Evolutionary conservation across 257 asterid species (phyloP), one percentile per base, ranked within the genome.

Genomic region (Lantana camara): DNA sequence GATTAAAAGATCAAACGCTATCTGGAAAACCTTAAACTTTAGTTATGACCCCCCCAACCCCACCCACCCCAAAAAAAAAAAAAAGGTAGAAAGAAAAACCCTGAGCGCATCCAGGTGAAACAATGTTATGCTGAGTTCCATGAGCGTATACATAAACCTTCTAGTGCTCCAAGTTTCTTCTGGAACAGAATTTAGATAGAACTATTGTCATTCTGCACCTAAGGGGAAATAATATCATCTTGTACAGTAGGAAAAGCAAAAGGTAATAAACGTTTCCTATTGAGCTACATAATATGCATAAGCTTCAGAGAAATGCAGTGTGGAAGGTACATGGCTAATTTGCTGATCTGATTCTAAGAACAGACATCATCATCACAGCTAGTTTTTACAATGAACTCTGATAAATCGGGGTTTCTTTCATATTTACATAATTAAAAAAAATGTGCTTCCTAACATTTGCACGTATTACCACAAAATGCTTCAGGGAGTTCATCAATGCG

Each of bases 401-500:
- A 16, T 23, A 68, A 24, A 20, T 34, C 57, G 57, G 71, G 30
- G 21, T 19, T 27, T 37, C 52, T 65, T 27, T 63, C 6, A 50
- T 51, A 41, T 20, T 52, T 20, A 53, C 48, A 52, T 0, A 58
- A 35, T 27, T 1, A 41, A 62, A 37, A 37, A 40, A 37, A 24
- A 15, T 20, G 63, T 1, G 20, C 63, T 1, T 24, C 65, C 54
- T 35, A 50, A 57, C 22, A 45, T 56, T 55, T 47, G 49, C 55
- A 64, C 8, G 45, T 63, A 63, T 83, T 82, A 92, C 98, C 98
- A 73, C 96, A 89, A 82, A 92, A 92, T 57, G 93, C 86, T 54
- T 89, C 96, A 12, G 98, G 97, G 48, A 92, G 98, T 82, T 89
- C 98, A 73, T 92, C 88, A 42, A 89, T 73, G 64, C 89, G 82